Base-by-base conservation (phyloP, 345 rosid genomes). In the Aquilaria sinensis region DNA sequence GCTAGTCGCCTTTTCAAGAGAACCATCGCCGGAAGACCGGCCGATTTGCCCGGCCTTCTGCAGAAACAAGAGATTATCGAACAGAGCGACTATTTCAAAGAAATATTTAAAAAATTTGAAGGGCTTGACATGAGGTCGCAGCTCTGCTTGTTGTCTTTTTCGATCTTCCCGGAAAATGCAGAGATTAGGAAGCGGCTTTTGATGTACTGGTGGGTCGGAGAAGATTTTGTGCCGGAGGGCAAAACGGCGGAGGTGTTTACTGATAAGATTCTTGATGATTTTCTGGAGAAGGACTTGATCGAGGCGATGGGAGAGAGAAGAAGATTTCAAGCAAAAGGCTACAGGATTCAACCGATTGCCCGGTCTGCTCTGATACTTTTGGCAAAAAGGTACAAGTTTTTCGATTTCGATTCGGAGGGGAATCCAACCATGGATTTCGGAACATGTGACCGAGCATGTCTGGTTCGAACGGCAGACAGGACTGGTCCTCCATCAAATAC, bases 191-290 rank as follows among this genome's bases (percentile, higher is more conserved):
- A 75, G 61, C 78, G 81, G 47, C 51, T 75, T 65, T 62, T 85
- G 55, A 73, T 73, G 60, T 65, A 75, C 46, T 85, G 84, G 88
- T 85, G 86, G 84, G 61, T 79, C 5, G 94, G 83, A 34, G 86
- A 87, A 70, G 67, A 68, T 10, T 41, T 84, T 55, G 52, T 76
- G 32, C 0, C 0, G 1, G 43, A 37, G n/a, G 0, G 15, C 7
- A 9, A 11, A 14, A 60, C 10, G 2, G 85, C 72, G 49, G 57
- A 66, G 34, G 5, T 10, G 6, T 10, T 49, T 13, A 58, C 68
- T 6, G 10, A 23, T 7, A 4, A 3, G 0, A 60, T 71, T 65
- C 74, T 83, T 1, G 0, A 49, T 5, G 8, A 50, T 5, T 78
- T 78, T 12, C 7, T 45, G 30, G 8, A 30, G n/a, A 63, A 13